Conservation (phyloP, 805 yeast species). For the Teunomyces atbi region DNA sequence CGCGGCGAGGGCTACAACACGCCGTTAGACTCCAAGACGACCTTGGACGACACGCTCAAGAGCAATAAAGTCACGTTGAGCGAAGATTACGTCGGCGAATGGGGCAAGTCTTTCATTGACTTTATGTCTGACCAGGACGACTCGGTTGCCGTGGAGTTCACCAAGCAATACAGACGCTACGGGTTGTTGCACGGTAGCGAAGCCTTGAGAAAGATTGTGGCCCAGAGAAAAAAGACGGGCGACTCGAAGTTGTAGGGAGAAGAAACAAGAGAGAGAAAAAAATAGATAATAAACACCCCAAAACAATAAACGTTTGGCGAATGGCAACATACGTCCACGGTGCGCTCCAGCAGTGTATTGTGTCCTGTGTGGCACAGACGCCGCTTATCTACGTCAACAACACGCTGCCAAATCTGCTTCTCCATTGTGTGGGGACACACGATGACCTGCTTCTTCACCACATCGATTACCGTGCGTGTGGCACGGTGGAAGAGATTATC, state of each 20-base stretch:
- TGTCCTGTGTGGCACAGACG: neutral
- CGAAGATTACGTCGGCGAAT: slow-evolving; percentile 53
- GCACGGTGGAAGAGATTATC: neutral
- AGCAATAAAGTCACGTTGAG: slow-evolving; percentile 49
- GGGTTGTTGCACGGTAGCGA: slow-evolving; percentile 58
- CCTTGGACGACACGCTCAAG: slow-evolving; percentile 26
- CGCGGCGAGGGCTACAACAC: slow-evolving; percentile 83
- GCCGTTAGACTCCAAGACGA: slow-evolving; percentile 43
- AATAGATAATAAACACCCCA: neutral
- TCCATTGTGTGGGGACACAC: neutral
- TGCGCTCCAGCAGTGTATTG: neutral
- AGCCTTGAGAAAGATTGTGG: slow-evolving; percentile 36
- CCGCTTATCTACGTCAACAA: slow-evolving; percentile 7
- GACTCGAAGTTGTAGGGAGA: slow-evolving; percentile 6
- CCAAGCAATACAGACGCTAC: slow-evolving; percentile 64
- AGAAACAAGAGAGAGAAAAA: neutral
- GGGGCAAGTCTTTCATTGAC: slow-evolving; percentile 49
- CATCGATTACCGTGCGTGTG: slow-evolving; percentile 11
- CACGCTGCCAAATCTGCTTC: slow-evolving; percentile 10
- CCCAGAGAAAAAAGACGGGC: slow-evolving; percentile 31
- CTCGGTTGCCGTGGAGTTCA: slow-evolving; percentile 38
- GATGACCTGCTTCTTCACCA: slow-evolving; percentile 5
- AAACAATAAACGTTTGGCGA: neutral
- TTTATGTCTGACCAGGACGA: slow-evolving; percentile 36
- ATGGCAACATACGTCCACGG: slow-evolving; percentile 2